Evolutionary conservation across 225 moss, liverwort and hornwort genomes (phyloP).

Genomic region (Sphagnum tenellum): DNA sequence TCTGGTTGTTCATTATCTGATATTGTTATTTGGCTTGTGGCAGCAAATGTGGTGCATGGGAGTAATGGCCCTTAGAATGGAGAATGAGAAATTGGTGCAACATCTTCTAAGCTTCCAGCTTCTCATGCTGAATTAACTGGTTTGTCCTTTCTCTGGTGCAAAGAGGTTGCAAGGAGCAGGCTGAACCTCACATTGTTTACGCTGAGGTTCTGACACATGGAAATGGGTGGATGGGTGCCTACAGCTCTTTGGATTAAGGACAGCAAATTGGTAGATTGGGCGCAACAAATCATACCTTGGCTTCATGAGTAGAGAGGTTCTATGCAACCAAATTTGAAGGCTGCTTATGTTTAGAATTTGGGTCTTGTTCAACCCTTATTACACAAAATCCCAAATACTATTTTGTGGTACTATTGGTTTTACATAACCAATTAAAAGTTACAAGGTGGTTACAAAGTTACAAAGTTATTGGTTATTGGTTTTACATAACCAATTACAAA

Average conservation of each 20-base stretch:
- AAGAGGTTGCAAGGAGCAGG: neutral
- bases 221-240: neutral
- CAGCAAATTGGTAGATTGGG: slow-evolving; percentile 72
- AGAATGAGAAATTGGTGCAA: slow-evolving; percentile 59
- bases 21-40: neutral
- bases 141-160: neutral
- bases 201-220: neutral
- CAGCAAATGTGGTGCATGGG: slow-evolving; percentile 87
- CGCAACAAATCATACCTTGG: slow-evolving; percentile 67
- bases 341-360: too few species aligned
- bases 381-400: too few species aligned
- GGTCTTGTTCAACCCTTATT: too few species aligned
- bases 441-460: too few species aligned
- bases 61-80: slow-evolving; percentile 88
- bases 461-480: too few species aligned
- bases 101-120: neutral
- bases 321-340: too few species aligned
- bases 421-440: too few species aligned
- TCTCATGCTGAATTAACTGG: too few species aligned
- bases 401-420: too few species aligned
- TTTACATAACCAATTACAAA: too few species aligned
- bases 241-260: slow-evolving; percentile 81
- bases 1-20: too few species aligned
- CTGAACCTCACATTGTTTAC: neutral
- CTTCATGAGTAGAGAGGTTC: slow-evolving; percentile 33